Percentiles rank a stretch among this genome's conserved stretches.
Conservation (phyloP, 192 early-diverging fungal genomes). For the Backusella westeae region DNA sequence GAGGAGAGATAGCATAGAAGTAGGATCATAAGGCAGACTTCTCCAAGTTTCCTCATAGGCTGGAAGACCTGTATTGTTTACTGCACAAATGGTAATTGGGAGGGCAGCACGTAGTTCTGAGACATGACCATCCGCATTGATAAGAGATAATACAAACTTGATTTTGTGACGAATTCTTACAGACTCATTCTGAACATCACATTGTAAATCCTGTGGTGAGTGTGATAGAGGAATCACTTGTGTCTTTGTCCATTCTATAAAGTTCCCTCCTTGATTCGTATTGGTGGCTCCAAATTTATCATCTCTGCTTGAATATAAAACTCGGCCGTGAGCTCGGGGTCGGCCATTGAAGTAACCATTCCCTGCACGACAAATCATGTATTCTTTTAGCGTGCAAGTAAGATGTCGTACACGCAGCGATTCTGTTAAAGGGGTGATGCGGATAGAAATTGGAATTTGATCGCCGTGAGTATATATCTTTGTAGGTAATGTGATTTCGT, state of each 20-base stretch:
- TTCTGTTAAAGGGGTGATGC: slow-evolving; percentile 42
- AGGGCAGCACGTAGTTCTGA: slow-evolving; percentile 36
- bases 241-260: slow-evolving; percentile 19
- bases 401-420: slow-evolving; percentile 41
- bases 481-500: slow-evolving; percentile 53
- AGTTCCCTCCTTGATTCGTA: background rate
- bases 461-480: slow-evolving; percentile 53
- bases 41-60: slow-evolving; percentile 28
- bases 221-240: slow-evolving; percentile 13
- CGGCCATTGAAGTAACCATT: slow-evolving; percentile 15
- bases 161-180: slow-evolving; percentile 33
- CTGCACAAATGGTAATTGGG: slow-evolving; percentile 31
- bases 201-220: slow-evolving; percentile 17
- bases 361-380: slow-evolving; percentile 41
- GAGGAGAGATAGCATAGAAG: slow-evolving; percentile 11
- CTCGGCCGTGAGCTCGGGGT: slow-evolving; percentile 8
- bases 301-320: background rate
- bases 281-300: slow-evolving; percentile 11
- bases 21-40: slow-evolving; percentile 26
- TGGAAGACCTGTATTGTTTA: slow-evolving; percentile 19
- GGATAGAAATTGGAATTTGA: slow-evolving; percentile 43
- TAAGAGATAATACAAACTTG: slow-evolving; percentile 27
- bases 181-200: slow-evolving; percentile 30
- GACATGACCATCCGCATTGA: slow-evolving; percentile 18
- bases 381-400: slow-evolving; percentile 55